phyloP scores from a whole-genome alignment of 2,329 filamentous ascomycete species.

The Neophaeococcomyces mojaviensis region DNA sequence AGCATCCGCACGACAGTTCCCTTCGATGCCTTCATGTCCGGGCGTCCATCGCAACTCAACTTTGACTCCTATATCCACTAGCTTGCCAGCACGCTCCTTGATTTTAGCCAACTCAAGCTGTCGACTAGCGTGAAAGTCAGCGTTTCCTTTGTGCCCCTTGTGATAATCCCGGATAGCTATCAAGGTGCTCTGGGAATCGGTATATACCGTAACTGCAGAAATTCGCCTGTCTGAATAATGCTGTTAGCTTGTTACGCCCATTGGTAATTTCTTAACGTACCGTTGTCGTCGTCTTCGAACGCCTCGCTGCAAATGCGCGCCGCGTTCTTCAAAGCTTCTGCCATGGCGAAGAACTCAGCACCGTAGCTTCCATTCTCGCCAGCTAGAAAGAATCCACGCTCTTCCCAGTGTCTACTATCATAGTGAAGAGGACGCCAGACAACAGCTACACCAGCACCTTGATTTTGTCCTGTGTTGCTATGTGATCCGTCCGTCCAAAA shows the following conservation, averaged over 20 bases:
- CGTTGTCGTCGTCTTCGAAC: neutral
- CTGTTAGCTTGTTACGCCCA: no score
- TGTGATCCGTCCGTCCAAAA: conserved; percentile 2
- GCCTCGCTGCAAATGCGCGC: neutral
- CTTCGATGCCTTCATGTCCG: neutral
- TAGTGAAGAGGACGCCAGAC: neutral
- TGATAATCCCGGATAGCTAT: neutral
- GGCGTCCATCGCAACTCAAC: neutral
- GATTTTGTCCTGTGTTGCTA: no score
- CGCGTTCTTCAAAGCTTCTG: neutral
- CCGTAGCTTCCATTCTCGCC: neutral
- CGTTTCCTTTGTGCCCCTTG: no score
- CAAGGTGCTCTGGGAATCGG: neutral
- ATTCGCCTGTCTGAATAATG: neutral
- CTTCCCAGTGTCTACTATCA: neutral
- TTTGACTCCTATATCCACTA: neutral
- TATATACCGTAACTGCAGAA: neutral
- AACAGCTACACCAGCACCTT: neutral
- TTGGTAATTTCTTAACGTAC: neutral
- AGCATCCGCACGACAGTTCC: neutral
- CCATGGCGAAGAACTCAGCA: conserved; percentile 4
- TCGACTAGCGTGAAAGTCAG: neutral
- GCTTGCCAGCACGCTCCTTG: neutral
- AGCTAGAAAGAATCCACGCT: neutral
- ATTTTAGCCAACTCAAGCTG: neutral